Evolutionary conservation across 495 filamentous ascomycete species (phyloP).

Genomic region (Penicillium samsonianum): DNA sequence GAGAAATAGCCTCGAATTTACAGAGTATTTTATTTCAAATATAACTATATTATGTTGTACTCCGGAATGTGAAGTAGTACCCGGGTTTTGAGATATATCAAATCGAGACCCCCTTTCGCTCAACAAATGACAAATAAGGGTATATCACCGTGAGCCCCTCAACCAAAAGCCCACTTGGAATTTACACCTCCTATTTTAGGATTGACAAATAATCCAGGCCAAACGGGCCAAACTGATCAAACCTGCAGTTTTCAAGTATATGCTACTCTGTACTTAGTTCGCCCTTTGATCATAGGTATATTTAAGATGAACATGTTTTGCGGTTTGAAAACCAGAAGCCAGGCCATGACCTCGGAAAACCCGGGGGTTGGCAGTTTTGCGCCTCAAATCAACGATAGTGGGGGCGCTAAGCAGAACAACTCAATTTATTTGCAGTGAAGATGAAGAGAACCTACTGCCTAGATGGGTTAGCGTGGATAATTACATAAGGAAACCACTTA

Average conservation of each 20-base stretch:
- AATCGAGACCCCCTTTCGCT: neutral
- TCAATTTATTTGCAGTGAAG: neutral
- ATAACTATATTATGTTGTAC: neutral
- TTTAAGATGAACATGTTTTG: neutral
- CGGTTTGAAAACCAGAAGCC: neutral
- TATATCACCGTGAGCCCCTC: neutral
- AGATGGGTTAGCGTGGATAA: neutral
- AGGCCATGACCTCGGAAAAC: neutral
- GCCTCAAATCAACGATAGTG: neutral
- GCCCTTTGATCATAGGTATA: neutral
- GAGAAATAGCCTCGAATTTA: neutral
- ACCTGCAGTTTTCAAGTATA: neutral
- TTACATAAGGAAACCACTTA: constrained; percentile 16
- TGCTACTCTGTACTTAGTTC: neutral
- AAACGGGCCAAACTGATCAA: neutral
- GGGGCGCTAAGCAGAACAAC: neutral
- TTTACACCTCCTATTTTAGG: neutral
- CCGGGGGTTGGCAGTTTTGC: neutral
- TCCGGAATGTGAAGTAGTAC: neutral
- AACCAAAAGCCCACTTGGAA: neutral
- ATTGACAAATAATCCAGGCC: neutral
- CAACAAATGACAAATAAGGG: neutral
- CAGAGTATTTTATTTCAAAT: neutral
- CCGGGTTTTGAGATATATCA: neutral
- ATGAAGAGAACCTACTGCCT: neutral